phyloP scores from a whole-genome alignment of 768 basidiomycete species.

The Melanogaster broomeanus region DNA sequence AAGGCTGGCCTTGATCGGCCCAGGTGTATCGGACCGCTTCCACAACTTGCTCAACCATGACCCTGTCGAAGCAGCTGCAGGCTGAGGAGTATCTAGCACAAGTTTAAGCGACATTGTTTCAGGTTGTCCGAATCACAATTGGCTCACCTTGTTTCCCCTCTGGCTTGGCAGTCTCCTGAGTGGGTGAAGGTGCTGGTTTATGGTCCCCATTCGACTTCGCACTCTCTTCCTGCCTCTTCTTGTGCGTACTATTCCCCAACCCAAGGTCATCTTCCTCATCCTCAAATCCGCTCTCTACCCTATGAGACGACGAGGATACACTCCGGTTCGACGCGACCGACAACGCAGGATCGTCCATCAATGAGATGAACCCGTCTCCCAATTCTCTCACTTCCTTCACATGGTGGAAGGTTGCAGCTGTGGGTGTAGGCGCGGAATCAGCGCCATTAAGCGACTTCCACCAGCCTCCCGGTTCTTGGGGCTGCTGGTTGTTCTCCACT shows the following conservation, averaged over 20 bases:
- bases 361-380: conserved; percentile 72
- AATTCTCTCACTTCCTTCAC: conserved; percentile 46
- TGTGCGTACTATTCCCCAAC: conserved; percentile 71
- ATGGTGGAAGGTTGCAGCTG: conserved; percentile 63
- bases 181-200: conserved; percentile 19
- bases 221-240: conserved; percentile 32
- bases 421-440: conserved; percentile 58
- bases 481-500: conserved; percentile 35
- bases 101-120: neutral
- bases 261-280: conserved; percentile 89
- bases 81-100: conserved; percentile 7
- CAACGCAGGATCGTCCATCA: conserved; percentile 68
- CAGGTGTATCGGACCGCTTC: conserved; percentile 65
- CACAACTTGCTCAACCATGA: conserved; percentile 87
- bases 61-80: conserved; percentile 38
- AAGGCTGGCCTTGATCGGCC: conserved; percentile 86
- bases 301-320: conserved; percentile 6
- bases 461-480: conserved; percentile 51
- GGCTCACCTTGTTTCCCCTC: conserved; percentile 35
- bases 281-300: conserved; percentile 19
- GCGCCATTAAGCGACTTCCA: conserved; percentile 57
- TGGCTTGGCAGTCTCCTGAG: conserved; percentile 14
- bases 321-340: conserved; percentile 35
- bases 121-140: neutral
- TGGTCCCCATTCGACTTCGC: conserved; percentile 29